Base-by-base conservation (phyloP, 192 early-diverging fungal genomes). In the Backusella morwellensis region DNA sequence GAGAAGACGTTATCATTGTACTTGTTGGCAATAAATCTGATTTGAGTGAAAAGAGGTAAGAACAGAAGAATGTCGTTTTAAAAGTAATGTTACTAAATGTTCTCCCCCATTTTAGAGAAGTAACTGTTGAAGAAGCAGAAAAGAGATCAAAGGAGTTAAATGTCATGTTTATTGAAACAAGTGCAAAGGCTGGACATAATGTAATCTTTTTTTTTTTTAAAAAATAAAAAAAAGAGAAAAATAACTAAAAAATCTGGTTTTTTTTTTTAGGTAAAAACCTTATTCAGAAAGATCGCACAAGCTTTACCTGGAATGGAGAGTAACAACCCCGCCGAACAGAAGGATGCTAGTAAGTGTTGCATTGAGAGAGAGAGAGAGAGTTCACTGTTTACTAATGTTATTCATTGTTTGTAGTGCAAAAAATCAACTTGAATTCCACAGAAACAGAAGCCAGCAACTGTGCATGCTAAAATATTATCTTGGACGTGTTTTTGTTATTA, bases 11-110 rank as follows among this genome's bases (percentile, higher is more conserved):
- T 14, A 94, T 99, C 74, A 97, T 99, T 81, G 98, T 99, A 38
- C 84, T 99, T n/a, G 97, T 99, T 6, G 98, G 97, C 21, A 99
- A 99, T 91, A 99, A 99, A 88, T 98, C 97, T 14, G 98, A 99
- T 86, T 84, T 99, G 76, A 94, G 89, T 79, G 98, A 99, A 52
- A 97, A 96, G 77, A 88, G 96, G 86, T 94, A 90, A 82, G 15
- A 26, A 23, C 0, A 15, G n/a, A 14, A 26, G 36, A 19, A 26
- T 29, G 38, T 38, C 9, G 32, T 32, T 32, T 32, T 32, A 32
- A 32, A 32, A 29, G 4, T 68, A 6, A 54, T 54, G 21, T 6
- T 21, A 23, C 32, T 32, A 32, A 32, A 32, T 32, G 32, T 32
- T 32, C 32, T 32, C 32, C 32, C 32, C 32, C 32, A 32, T 32